Base-by-base conservation (phyloP, 2,329 filamentous ascomycete genomes). In the Botryotinia narcissicola region DNA sequence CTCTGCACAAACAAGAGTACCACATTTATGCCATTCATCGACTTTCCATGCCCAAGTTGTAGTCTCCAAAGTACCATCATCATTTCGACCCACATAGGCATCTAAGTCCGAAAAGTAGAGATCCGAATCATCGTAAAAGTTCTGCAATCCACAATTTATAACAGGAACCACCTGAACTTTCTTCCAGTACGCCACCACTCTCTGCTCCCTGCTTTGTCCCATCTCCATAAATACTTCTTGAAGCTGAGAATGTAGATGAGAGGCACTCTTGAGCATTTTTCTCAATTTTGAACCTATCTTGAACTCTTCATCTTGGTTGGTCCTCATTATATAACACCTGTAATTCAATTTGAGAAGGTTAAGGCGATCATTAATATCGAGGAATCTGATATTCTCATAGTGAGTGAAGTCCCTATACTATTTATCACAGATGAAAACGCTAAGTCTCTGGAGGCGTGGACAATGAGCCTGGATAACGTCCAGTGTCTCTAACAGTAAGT, bases 91-190 rank as follows among this genome's bases (percentile, higher is more conserved):
- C 6, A 6, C 60, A 62, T 4, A 62, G 25, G 3, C 4, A 0
- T 18, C 0, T 37, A 62, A 7, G 1, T 5, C 0, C 4, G 60
- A 6, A 29, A 62, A 9, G 16, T 9, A n/a, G 7, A 29, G 7
- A 1, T n/a, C 16, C 2, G 22, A 37, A 8, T 40, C 22, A 40
- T 25, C 10, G 8, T 4, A 7, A 40, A 1, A 0, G 37, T 61
- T 14, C 1, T 8, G 12, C 1, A 12, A n/a, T 3, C 10, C 20
- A 2, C 59, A 61, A 9, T 16, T 1, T 8, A 40, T 1, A n/a
- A 35, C 12, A 16, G 22, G 12, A 1, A 66, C 63, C 12, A n/a
- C 22, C 22, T 66, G 4, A 14, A 66, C 44, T 5, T 35, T 12
- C 20, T n/a, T 66, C 63, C 44, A 66, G 12, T 22, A 66, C 18